These are phyloP conservation scores for Murraya koenigii DNA, from an alignment of 345 rosid species.

Conservation along the genomic window DNA sequence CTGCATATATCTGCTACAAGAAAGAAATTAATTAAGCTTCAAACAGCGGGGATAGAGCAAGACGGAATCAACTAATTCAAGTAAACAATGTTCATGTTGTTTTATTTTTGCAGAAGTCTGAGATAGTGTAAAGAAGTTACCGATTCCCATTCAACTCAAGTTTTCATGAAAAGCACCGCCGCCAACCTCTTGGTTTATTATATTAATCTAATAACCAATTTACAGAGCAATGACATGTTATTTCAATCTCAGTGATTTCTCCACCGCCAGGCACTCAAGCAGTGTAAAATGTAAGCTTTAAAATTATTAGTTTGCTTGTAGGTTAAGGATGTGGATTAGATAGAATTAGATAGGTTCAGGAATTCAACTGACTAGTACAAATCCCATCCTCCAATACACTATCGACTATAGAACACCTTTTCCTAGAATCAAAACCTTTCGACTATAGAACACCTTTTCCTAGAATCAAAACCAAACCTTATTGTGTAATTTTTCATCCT, in stretches of 20 bases:
- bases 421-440: too few relatives aligned
- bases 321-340: too few relatives aligned
- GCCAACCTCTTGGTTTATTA: too few relatives aligned
- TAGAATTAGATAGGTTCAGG: too few relatives aligned
- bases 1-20: conserved; percentile 71
- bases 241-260: background rate
- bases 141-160: background rate
- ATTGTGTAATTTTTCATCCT: conserved; percentile 76
- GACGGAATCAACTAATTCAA: conserved; percentile 6
- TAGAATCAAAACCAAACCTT: background rate
- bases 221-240: background rate
- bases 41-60: background rate
- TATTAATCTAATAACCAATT: background rate
- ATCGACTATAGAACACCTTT: too few relatives aligned
- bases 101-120: background rate
- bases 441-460: too few relatives aligned
- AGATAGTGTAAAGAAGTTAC: background rate
- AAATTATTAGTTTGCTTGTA: too few relatives aligned
- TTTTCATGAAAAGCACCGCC: background rate
- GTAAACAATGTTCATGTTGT: background rate
- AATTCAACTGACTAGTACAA: too few relatives aligned
- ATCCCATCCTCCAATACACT: background rate
- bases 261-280: background rate
- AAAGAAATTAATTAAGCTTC: conserved; percentile 1
- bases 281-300: background rate